Evolutionary conservation across 805 yeast species (phyloP).

Genomic region (Ogataea henricii): DNA sequence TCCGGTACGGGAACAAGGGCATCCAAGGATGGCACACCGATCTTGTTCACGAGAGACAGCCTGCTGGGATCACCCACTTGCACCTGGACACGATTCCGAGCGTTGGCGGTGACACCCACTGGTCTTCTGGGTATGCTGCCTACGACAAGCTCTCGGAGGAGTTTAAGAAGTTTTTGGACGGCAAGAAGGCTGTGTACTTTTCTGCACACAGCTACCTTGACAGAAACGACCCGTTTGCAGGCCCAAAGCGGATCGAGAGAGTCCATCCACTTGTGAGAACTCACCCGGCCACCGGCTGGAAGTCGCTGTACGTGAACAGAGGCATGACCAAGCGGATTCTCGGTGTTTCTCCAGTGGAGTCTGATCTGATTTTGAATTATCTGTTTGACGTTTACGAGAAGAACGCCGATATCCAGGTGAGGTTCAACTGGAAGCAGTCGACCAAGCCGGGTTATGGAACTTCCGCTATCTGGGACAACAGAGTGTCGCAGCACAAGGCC

Average conservation of each 20-base stretch:
- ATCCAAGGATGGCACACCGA: conserved; percentile 52
- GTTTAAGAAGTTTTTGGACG: conserved; percentile 52
- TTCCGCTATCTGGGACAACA: conserved; percentile 52
- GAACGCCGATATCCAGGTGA: conserved; percentile 56
- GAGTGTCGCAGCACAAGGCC: conserved; percentile 47
- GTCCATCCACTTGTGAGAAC: conserved; percentile 64
- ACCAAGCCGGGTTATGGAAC: conserved; percentile 41
- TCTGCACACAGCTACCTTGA: conserved; percentile 43
- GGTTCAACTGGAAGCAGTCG: conserved; percentile 50
- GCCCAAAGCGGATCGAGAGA: conserved; percentile 52
- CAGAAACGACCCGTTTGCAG: conserved; percentile 45
- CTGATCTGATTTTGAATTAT: conserved; percentile 48
- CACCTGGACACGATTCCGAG: conserved; percentile 52
- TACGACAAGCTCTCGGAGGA: conserved; percentile 57
- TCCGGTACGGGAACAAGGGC: conserved; percentile 15
- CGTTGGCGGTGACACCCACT: conserved; percentile 59
- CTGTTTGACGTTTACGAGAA: conserved; percentile 45
- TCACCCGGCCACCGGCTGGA: conserved; percentile 67
- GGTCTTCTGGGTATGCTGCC: conserved; percentile 60
- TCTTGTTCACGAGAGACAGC: conserved; percentile 56
- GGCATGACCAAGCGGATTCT: conserved; percentile 51
- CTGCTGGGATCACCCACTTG: conserved; percentile 57
- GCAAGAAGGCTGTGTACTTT: conserved; percentile 47
- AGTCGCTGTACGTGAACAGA: conserved; percentile 56
- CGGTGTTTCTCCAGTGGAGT: conserved; percentile 54